These are phyloP conservation scores for Heterobasidion occidentale DNA, from an alignment of 1,284 basidiomycete genomes.

Conservation along the genomic window DNA sequence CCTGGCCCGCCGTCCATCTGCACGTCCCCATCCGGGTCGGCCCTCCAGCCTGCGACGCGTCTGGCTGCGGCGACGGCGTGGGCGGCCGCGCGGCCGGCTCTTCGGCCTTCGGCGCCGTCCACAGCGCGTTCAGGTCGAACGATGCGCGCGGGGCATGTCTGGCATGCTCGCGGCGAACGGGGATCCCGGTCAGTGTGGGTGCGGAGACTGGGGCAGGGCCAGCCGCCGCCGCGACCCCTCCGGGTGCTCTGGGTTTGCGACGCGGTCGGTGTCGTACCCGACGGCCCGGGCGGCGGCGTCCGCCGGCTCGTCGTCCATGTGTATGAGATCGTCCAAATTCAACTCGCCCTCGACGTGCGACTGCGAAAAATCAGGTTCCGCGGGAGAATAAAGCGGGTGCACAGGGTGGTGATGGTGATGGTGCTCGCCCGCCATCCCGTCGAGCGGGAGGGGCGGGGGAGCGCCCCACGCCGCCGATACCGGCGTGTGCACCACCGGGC, in stretches of 20 bases:
- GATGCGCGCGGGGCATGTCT: conserved; percentile 36
- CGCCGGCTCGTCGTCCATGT: conserved; percentile 61
- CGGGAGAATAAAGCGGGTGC: conserved; percentile 34
- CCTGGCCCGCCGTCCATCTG: conserved; percentile 31
- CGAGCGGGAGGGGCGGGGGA: conserved; percentile 45
- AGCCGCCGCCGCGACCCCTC: not conserved
- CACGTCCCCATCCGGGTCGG: conserved; percentile 30
- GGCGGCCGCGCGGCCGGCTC: conserved; percentile 4
- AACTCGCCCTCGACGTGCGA: conserved; percentile 49
- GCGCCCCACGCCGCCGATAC: conserved; percentile 48
- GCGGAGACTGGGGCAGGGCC: not conserved
- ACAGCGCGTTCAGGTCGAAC: conserved; percentile 67
- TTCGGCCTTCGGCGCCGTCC: conserved; percentile 30
- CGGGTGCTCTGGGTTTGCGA: not conserved
- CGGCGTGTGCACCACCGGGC: conserved; percentile 32
- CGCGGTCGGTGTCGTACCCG: not conserved
- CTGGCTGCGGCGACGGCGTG: conserved; percentile 14
- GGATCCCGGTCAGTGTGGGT: conserved; percentile 22
- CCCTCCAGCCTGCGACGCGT: conserved; percentile 27
- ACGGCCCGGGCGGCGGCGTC: conserved; percentile 7
- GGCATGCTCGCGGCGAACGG: conserved; percentile 45
- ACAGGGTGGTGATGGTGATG: conserved; percentile 23
- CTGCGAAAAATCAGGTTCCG: too few species aligned
- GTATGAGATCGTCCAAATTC: conserved; percentile 68
- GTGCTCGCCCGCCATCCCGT: conserved; percentile 23